These are phyloP conservation scores for Zizania palustris DNA, from an alignment of 202 grass and related monocot genomes.

Conservation along the genomic window DNA sequence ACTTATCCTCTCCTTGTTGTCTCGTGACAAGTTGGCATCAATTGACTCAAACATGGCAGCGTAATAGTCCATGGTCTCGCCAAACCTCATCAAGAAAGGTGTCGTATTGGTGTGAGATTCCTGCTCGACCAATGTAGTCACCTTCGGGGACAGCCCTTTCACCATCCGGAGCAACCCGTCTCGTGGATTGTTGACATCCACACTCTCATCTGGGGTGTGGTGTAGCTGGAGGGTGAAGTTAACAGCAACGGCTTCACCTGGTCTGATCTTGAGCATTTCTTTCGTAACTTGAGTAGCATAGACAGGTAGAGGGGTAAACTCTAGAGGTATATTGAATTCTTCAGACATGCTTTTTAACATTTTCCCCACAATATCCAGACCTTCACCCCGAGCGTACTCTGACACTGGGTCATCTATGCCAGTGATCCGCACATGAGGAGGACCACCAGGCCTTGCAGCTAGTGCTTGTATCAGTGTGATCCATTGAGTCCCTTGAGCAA, in stretches of 20 bases:
- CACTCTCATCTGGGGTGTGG: conserved; percentile 95
- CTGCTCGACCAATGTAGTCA: conserved; percentile 92
- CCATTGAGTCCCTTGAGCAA: conserved; percentile 98
- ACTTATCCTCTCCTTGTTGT: conserved; percentile 84
- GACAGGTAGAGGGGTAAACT: conserved; percentile 67
- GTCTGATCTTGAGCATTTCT: conserved; percentile 81
- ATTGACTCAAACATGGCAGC: conserved; percentile 94
- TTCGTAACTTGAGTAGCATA: conserved; percentile 68
- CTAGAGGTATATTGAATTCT: conserved; percentile 87
- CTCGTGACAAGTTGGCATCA: conserved; percentile 66
- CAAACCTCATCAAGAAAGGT: conserved; percentile 78
- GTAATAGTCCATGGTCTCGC: conserved; percentile 92
- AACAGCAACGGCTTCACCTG: conserved; percentile 82
- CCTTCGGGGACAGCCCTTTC: conserved; percentile 88
- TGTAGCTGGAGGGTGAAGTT: conserved; percentile 96
- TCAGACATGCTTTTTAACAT: conserved; percentile 81
- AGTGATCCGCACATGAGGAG: conserved; percentile 89
- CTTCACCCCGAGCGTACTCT: conserved; percentile 73
- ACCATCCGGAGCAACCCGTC: conserved; percentile 94
- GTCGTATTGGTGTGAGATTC: conserved; percentile 98
- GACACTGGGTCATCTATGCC: conserved; percentile 83
- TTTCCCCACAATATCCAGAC: conserved; percentile 74
- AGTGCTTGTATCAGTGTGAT: conserved; percentile 95
- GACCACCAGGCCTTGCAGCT: conserved; percentile 82
- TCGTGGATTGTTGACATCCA: conserved; percentile 88